Conservation (phyloP, 306 rosid species). For the Sophora flavescens region DNA sequence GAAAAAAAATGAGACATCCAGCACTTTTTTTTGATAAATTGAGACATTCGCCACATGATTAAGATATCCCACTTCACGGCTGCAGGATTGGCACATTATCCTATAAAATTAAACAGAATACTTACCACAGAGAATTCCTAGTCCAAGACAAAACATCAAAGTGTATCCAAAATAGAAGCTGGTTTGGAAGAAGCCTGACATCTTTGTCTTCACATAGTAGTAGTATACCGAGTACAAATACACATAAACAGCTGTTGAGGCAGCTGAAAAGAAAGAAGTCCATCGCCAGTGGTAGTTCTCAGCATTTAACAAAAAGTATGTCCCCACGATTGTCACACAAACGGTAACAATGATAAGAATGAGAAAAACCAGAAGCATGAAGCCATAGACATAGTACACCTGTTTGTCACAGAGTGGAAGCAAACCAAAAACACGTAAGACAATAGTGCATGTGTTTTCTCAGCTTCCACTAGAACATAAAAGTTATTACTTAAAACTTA, state of each 20-base stretch:
- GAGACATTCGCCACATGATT: neutral
- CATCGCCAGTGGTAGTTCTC: conserved; percentile 99
- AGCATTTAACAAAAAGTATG: conserved; percentile 95
- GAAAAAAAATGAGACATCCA: no score
- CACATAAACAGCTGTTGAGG: conserved; percentile 95
- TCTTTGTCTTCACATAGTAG: conserved; percentile 97
- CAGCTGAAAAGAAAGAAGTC: conserved; percentile 99
- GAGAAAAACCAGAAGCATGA: conserved; percentile 96
- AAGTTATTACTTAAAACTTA: conserved; percentile 4
- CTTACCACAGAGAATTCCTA: conserved; percentile 98
- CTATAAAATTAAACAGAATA: conserved; percentile 39
- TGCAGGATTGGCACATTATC: neutral
- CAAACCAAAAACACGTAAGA: conserved; percentile 39
- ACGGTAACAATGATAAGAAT: conserved; percentile 92
- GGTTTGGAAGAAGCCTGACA: conserved; percentile 99
- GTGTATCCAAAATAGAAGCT: conserved; percentile 99
- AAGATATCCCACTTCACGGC: conserved; percentile 10
- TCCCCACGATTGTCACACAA: conserved; percentile 98
- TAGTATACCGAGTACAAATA: conserved; percentile 94
- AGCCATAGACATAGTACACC: conserved; percentile 99
- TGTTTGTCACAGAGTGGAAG: conserved; percentile 59
- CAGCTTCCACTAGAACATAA: conserved; percentile 23
- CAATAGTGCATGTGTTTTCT: conserved; percentile 9
- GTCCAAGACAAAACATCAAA: conserved; percentile 95
- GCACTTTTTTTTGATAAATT: no score